phyloP scores from a whole-genome alignment of 768 basidiomycete species.

The Neoboletus magnificus region DNA sequence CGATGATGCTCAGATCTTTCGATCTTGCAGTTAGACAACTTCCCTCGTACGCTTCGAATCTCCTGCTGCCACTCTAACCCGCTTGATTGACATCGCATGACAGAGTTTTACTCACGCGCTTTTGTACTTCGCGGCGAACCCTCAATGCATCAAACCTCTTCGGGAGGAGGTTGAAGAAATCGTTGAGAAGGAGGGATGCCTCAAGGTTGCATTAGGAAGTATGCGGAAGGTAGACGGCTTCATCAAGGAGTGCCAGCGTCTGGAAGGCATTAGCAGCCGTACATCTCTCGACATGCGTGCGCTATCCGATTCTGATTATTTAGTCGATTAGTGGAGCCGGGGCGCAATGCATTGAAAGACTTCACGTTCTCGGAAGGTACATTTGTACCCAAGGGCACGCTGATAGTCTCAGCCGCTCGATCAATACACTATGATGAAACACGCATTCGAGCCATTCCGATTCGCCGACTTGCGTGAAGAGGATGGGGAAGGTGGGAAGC shows the following conservation, averaged over 20 bases:
- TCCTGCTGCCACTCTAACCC: too few species aligned
- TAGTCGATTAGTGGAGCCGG: conserved; percentile 31
- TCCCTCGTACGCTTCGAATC: not conserved
- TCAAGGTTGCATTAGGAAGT: conserved; percentile 17
- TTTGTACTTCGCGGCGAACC: conserved; percentile 34
- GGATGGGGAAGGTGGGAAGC: conserved; percentile 35
- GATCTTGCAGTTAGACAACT: not conserved
- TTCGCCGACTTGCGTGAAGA: conserved; percentile 10
- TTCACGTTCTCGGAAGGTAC: conserved; percentile 40
- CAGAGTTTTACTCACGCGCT: conserved; percentile 23
- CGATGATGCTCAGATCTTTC: not conserved
- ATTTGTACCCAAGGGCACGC: conserved; percentile 33
- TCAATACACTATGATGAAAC: conserved; percentile 18
- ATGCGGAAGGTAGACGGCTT: conserved; percentile 42
- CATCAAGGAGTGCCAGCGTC: conserved; percentile 10
- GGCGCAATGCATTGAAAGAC: conserved; percentile 32
- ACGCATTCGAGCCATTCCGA: conserved; percentile 10
- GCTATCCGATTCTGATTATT: not conserved
- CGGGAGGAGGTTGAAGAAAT: conserved; percentile 20
- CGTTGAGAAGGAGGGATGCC: conserved; percentile 1
- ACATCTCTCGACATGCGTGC: conserved; percentile 9
- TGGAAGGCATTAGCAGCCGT: conserved; percentile 14
- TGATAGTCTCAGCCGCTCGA: conserved; percentile 17
- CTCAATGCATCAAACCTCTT: conserved; percentile 32
- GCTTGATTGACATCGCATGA: conserved; percentile 15